A percentile compares a stretch with the other conserved stretches of the same genome.
Evolutionary conservation across 2,329 filamentous ascomycete genomes (phyloP).

Genomic region (Ilyonectria sp.): DNA sequence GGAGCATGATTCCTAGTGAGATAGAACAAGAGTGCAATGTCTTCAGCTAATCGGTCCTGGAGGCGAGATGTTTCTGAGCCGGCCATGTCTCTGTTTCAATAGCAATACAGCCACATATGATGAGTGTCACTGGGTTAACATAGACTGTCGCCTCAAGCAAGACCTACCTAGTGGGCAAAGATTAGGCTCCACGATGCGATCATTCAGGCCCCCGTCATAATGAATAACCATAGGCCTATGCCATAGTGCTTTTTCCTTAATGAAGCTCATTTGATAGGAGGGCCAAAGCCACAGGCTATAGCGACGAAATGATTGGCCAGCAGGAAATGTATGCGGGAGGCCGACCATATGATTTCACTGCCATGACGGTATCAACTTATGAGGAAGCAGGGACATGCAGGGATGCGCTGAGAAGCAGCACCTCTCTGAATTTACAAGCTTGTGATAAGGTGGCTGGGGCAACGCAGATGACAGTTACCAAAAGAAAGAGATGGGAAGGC

Average conservation of each 20-base stretch:
- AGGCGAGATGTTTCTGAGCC: neutral
- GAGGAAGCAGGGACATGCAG: neutral
- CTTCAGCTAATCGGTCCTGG: constrained; percentile 23
- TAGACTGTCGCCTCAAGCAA: neutral
- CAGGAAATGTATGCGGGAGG: constrained; percentile 35
- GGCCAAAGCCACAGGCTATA: neutral
- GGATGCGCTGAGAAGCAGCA: neutral
- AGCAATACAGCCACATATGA: neutral
- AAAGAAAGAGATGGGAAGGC: neutral
- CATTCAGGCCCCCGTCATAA: neutral
- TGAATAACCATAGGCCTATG: neutral
- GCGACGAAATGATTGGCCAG: constrained; percentile 17
- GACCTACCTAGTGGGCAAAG: no score
- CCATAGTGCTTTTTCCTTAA: neutral
- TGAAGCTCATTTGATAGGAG: constrained; percentile 2
- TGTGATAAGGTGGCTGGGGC: neutral
- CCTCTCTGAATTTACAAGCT: neutral
- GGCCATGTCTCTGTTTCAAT: neutral
- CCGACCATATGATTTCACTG: constrained; percentile 27
- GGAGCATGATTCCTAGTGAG: constrained; percentile 21
- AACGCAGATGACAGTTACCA: neutral
- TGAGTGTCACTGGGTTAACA: no score
- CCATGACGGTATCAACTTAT: neutral
- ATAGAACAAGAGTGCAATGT: constrained; percentile 38
- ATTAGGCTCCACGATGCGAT: neutral